A percentile compares a stretch with the other conserved stretches of the same genome.
phyloP scores from a whole-genome alignment of 2,329 filamentous ascomycete species.

The Zasmidium cellare region DNA sequence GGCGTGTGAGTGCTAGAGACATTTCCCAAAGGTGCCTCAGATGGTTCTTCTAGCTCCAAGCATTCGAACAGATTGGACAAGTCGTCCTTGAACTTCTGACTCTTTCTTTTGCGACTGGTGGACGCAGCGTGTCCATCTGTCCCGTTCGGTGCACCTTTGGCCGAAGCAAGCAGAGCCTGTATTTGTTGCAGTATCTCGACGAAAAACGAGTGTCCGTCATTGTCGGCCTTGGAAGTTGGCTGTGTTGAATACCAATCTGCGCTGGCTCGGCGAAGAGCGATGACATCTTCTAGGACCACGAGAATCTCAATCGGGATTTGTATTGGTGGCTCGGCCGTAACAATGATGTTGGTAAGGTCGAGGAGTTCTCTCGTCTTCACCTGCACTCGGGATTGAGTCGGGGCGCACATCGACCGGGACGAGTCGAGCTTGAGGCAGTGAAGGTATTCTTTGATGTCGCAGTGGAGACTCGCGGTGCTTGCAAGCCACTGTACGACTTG shows the following conservation, averaged over 20 bases:
- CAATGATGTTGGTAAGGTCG: not conserved
- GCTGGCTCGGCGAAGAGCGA: not conserved
- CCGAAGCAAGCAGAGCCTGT: not conserved
- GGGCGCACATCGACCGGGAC: no score
- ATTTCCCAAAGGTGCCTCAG: not conserved
- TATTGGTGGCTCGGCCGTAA: not conserved
- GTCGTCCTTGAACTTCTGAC: not conserved
- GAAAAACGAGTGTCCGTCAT: conserved; percentile 2
- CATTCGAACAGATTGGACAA: conserved; percentile 5
- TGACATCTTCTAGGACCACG: conserved; percentile 1
- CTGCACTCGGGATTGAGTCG: not conserved
- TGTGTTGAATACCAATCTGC: conserved; percentile 1
- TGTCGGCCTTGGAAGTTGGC: not conserved
- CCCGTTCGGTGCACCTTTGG: not conserved
- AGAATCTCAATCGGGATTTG: not conserved
- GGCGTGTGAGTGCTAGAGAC: not conserved
- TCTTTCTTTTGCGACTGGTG: not conserved
- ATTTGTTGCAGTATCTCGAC: conserved; percentile 3
- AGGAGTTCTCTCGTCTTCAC: conserved; percentile 3
- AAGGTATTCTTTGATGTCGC: not conserved
- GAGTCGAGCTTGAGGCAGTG: not conserved
- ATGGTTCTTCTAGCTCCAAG: conserved; percentile 6
- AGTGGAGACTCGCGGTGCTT: not conserved
- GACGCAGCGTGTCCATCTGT: not conserved
- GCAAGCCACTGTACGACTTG: not conserved